phyloP scores from a whole-genome alignment of 176 grass and related monocot species.

The Phragmites australis region DNA sequence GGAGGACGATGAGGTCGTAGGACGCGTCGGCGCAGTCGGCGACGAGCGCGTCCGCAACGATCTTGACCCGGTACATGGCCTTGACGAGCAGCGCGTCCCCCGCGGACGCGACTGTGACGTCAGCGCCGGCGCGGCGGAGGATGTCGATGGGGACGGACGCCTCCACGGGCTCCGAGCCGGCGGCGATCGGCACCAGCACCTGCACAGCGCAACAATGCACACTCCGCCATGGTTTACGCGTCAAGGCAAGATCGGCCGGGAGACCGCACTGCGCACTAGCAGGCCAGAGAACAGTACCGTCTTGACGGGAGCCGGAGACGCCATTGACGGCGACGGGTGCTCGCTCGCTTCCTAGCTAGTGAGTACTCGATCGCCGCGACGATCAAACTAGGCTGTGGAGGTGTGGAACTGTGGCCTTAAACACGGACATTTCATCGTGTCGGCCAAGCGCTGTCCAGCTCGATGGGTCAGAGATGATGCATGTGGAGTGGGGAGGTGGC shows the following conservation, averaged over 20 bases:
- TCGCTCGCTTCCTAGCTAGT: not conserved
- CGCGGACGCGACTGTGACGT: slow-evolving; percentile 73
- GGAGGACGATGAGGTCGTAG: slow-evolving; percentile 79
- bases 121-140: slow-evolving; percentile 70
- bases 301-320: slow-evolving; percentile 27
- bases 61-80: slow-evolving; percentile 59
- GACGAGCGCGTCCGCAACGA: slow-evolving; percentile 68
- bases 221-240: not conserved
- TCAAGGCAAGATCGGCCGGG: not conserved
- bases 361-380: not conserved
- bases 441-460: not conserved
- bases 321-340: not conserved
- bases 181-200: slow-evolving; percentile 69
- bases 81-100: slow-evolving; percentile 52
- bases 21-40: slow-evolving; percentile 41
- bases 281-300: slow-evolving; percentile 26
- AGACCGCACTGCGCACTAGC: not conserved
- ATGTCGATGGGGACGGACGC: slow-evolving; percentile 63
- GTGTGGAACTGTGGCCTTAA: too few relatives aligned
- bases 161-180: slow-evolving; percentile 82
- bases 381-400: not conserved
- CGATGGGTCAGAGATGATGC: not conserved
- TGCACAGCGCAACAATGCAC: slow-evolving; percentile 11
- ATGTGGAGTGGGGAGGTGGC: not conserved
- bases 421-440: not conserved